Percentiles rank a stretch among this genome's conserved stretches.
Evolutionary conservation across 805 yeast genomes (phyloP).

Genomic region (Metschnikowia continentalis): DNA sequence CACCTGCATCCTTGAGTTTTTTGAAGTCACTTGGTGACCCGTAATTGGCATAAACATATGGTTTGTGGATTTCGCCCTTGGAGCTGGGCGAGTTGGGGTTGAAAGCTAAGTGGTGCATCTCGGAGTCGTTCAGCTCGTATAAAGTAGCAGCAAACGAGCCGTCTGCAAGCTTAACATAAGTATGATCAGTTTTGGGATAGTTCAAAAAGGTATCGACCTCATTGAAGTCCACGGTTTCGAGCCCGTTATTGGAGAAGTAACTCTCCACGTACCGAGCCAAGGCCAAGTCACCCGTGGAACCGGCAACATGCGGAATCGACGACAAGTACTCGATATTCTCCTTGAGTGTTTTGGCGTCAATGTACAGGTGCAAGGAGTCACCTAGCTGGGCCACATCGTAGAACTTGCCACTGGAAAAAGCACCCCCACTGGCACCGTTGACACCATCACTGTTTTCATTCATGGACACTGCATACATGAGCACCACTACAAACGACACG

Average conservation of each 20-base stretch:
- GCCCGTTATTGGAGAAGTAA: slow-evolving; percentile 54
- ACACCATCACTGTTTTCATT: slow-evolving; percentile 47
- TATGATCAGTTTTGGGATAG: slow-evolving; percentile 47
- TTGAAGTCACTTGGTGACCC: slow-evolving; percentile 59
- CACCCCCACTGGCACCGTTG: slow-evolving; percentile 38
- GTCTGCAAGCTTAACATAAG: slow-evolving; percentile 29
- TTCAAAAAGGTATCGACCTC: slow-evolving; percentile 56
- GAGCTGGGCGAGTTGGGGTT: slow-evolving; percentile 59
- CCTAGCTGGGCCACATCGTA: slow-evolving; percentile 54
- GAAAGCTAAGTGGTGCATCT: slow-evolving; percentile 47
- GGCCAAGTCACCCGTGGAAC: slow-evolving; percentile 80
- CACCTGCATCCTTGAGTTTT: slow-evolving; percentile 29
- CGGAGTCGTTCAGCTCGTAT: slow-evolving; percentile 26
- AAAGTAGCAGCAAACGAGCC: slow-evolving; percentile 38
- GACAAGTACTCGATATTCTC: slow-evolving; percentile 68
- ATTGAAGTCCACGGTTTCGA: slow-evolving; percentile 47
- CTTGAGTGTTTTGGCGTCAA: slow-evolving; percentile 56
- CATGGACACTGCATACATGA: slow-evolving; percentile 55
- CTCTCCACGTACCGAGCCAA: slow-evolving; percentile 62
- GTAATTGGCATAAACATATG: slow-evolving; percentile 58
- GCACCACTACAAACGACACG: slow-evolving; percentile 56
- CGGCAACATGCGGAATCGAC: slow-evolving; percentile 81
- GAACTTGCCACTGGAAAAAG: slow-evolving; percentile 51
- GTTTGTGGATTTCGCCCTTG: slow-evolving; percentile 52
- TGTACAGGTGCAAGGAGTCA: slow-evolving; percentile 42